These are phyloP conservation scores for Aegle marmelos DNA, from an alignment of 345 rosid genomes.

Conservation along the genomic window DNA sequence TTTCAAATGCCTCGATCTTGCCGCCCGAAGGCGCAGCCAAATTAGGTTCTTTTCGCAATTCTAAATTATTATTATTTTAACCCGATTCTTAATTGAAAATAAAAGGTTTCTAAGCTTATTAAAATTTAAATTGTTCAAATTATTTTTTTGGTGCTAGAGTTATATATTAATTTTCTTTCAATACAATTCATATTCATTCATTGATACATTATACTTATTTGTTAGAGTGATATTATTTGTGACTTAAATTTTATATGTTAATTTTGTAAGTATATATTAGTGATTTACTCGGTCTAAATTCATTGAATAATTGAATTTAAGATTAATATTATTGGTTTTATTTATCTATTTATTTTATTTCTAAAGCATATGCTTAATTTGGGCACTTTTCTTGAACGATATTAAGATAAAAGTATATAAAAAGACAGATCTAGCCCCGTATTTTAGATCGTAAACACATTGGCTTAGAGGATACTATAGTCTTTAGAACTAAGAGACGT, in stretches of 20 bases:
- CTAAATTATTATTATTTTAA: neutral
- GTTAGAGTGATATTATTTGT: no score
- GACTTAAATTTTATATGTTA: no score
- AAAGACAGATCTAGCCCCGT: slow-evolving; percentile 1
- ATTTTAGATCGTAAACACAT: neutral
- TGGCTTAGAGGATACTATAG: neutral
- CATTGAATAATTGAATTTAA: no score
- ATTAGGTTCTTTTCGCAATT: neutral
- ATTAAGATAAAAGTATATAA: neutral
- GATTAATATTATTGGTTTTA: neutral
- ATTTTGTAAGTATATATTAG: no score
- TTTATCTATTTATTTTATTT: neutral
- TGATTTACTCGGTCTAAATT: neutral
- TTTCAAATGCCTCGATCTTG: slow-evolving; percentile 11
- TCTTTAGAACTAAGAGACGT: neutral
- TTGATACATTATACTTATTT: no score
- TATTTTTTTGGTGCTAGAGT: neutral
- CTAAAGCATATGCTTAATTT: neutral
- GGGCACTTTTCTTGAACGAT: neutral
- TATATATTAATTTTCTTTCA: no score
- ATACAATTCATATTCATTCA: no score
- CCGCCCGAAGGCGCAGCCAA: slow-evolving; percentile 5
- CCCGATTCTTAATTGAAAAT: neutral
- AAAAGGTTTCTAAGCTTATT: neutral
- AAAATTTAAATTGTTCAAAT: neutral